Base-by-base conservation (phyloP, 2,329 filamentous ascomycete genomes). In the Claviceps sp. region DNA sequence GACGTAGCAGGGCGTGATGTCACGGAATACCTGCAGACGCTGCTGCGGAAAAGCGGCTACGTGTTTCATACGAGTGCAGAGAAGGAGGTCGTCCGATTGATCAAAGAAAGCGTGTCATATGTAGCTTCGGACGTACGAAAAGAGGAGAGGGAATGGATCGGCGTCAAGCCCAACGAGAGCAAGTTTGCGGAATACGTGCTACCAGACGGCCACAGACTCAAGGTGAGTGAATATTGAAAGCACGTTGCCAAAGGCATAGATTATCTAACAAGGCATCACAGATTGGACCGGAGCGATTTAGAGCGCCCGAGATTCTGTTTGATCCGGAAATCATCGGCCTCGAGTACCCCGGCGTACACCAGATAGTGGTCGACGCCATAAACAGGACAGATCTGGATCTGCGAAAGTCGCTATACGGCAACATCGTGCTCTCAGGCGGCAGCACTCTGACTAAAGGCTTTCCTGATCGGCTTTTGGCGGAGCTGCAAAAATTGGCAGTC, bases 31-130 rank as follows among this genome's bases (percentile, higher is more conserved):
- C 75, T 98, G 71, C 93, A 98, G 70, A 83, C 85, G 55, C 72
- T 97, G 60, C 74, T 98, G 59, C 81, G 93, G 63, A 97, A 96
- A 75, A 87, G 84, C 60, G 93, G 93, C 48, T 89, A 93, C 65
- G 82, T 96, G 17, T 95, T 98, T 68, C 91, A 97, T 70, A 98
- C 93, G 17, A 96, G 89, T 65, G 93, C 93, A 13, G 93, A 98
- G 75, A 98, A 98, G 73, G 93, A 98, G 71, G 89, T 96, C n/a
- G 93, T 98, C 53, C 82, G 91, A 58, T 78, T 89, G 68, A 96
- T 98, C 72, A 98, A 98, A 73, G 93, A 98, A 76, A 87, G 87
- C 64, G 85, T 89, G 47, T 86, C 87, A 53, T 98, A 97, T 66
- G 85, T 98, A 41, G 89, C 93, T 24, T 72, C 87, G 50, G 90